phyloP scores from a whole-genome alignment of 805 yeast species.

The Candida cerambycidarum region DNA sequence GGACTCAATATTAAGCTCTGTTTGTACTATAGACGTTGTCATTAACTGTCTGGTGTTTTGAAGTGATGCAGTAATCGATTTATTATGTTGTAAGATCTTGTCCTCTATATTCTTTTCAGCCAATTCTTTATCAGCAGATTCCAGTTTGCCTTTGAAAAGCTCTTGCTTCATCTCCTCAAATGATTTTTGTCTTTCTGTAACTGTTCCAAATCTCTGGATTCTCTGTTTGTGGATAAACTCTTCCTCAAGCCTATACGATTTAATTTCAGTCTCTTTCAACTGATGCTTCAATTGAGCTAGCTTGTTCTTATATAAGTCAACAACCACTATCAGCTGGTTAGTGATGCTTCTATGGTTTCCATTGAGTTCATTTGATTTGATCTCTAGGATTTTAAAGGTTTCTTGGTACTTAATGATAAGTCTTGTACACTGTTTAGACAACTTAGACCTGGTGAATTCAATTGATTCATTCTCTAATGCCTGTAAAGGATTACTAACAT shows the following conservation, averaged over 20 bases:
- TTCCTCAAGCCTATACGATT: constrained; percentile 24
- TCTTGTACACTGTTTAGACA: constrained; percentile 18
- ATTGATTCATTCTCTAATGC: constrained; percentile 13
- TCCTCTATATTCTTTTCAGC: constrained; percentile 33
- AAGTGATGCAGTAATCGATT: constrained; percentile 45
- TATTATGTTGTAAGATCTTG: constrained; percentile 46
- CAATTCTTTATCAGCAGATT: constrained; percentile 11
- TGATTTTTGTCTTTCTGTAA: constrained; percentile 11
- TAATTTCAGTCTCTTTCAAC: constrained; percentile 30
- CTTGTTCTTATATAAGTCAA: constrained; percentile 12
- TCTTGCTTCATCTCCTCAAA: constrained; percentile 16
- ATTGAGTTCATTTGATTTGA: background rate
- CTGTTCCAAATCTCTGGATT: constrained; percentile 23
- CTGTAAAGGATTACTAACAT: constrained; percentile 9
- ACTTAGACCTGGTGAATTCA: constrained; percentile 19
- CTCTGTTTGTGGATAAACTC: constrained; percentile 32
- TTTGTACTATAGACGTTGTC: constrained; percentile 49
- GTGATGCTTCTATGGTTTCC: background rate
- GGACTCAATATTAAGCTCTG: constrained; percentile 50
- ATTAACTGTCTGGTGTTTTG: constrained; percentile 49
- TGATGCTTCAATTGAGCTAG: constrained; percentile 19
- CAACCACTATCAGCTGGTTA: background rate
- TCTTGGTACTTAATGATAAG: constrained; percentile 21
- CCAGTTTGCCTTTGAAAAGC: constrained; percentile 24
- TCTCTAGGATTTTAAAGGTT: constrained; percentile 1